Base-by-base conservation (phyloP, 768 basidiomycete genomes). In the Boletus rufocinnamomeus region DNA sequence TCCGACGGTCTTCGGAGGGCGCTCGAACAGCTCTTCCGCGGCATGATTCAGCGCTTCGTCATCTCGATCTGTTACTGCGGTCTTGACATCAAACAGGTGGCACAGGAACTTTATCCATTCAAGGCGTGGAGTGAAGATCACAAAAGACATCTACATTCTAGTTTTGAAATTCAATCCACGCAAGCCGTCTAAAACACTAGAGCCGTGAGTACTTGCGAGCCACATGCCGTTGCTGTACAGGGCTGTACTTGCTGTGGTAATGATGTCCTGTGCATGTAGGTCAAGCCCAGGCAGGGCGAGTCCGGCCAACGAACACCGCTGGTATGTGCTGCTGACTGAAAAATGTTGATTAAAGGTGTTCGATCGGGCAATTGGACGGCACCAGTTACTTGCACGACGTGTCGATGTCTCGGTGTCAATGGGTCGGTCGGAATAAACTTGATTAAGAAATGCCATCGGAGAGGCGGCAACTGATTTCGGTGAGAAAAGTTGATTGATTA, bases 241-340 rank as follows among this genome's bases (percentile, higher is more conserved):
- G 9, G 61, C 66, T 63, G 62, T 69, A 19, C n/a, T 14, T 57
- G 64, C 57, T 66, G 61, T 63, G 52, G 4, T 19, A 38, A 47
- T 40, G 51, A 6, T 5, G 53, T 54, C 58, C 66, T 60, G 67
- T 69, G n/a, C n/a, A n/a, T n/a, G 61, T 38, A 16, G 35, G 57
- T 27, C 35, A 3, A 43, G 16, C 4, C 47, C 30, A 16, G 30
- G 47, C 10, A 16, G 10, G 46, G 45, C 46, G 4, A 30, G 14
- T n/a, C 23, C 7, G 16, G 19, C 17, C 21, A 43, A 25, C 21
- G 28, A 38, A 38, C 21, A 21, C 35, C 61, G 28, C 14, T 17
- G 17, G 10, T 28, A 30, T 40, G 47, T 49, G 23, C 23, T 38
- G 41, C 28, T 37, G 34, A 53, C 50, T 28, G 14, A 50, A 21